A percentile compares a stretch with the other conserved stretches of the same genome.
phyloP scores from a whole-genome alignment of 805 yeast genomes.

The Ogataea trehalophila region DNA sequence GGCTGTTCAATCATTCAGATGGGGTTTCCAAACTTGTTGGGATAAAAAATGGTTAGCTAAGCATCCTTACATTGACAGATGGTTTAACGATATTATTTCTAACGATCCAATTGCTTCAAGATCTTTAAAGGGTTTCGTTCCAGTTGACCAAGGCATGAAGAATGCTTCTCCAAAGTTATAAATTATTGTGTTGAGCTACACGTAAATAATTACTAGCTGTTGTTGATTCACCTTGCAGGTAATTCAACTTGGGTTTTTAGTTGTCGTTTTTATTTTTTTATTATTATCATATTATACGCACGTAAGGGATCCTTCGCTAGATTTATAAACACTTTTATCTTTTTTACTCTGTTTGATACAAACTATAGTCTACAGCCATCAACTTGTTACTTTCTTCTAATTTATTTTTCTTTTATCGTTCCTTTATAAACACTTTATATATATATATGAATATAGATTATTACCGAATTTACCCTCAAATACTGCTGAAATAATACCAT shows the following conservation, averaged over 20 bases:
- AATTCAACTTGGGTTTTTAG: background rate
- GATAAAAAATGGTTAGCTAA: conserved; percentile 41
- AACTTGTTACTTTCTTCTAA: too few species aligned
- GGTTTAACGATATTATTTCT: conserved; percentile 41
- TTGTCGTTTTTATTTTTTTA: background rate
- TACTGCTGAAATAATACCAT: conserved; percentile 15
- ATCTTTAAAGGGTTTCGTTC: conserved; percentile 14
- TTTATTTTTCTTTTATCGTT: too few species aligned
- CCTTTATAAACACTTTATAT: too few species aligned
- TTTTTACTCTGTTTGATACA: too few species aligned
- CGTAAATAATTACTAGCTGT: too few species aligned
- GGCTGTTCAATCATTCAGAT: conserved; percentile 32
- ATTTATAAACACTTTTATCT: too few species aligned
- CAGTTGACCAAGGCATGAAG: conserved; percentile 10
- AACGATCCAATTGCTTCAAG: conserved; percentile 13
- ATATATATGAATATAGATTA: too few species aligned
- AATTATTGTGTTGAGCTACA: background rate
- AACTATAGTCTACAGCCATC: too few species aligned
- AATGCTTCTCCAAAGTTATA: conserved; percentile 8
- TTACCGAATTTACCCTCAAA: conserved; percentile 3
- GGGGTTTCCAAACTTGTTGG: conserved; percentile 39
- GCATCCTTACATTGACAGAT: conserved; percentile 42
- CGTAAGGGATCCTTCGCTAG: too few species aligned
- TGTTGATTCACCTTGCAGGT: background rate
- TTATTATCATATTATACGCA: background rate